A percentile compares a stretch with the other conserved stretches of the same genome.
phyloP scores from a whole-genome alignment of 2,329 filamentous ascomycete species.

The Cercospora sp. region DNA sequence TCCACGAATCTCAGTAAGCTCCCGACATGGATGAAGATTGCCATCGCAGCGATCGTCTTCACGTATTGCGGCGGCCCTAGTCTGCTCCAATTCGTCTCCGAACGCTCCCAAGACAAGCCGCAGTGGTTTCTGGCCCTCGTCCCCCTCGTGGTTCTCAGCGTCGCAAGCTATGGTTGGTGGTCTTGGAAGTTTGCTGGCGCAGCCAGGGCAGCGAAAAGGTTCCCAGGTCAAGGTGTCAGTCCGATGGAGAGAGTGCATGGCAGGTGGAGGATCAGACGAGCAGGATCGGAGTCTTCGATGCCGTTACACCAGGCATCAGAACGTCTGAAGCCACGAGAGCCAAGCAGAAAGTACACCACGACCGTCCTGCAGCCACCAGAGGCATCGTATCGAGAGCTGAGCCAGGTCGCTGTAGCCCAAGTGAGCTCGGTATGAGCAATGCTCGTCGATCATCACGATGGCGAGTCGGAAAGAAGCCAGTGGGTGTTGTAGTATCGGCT shows the following conservation, averaged over 20 bases:
- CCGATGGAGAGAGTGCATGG: slow-evolving; percentile 3
- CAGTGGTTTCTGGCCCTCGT: background rate
- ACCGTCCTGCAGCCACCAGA: background rate
- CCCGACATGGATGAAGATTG: background rate
- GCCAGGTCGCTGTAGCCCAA: background rate
- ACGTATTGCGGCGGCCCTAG: background rate
- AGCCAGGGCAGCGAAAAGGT: background rate
- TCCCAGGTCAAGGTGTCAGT: background rate
- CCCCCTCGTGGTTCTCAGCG: background rate
- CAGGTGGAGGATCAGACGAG: background rate
- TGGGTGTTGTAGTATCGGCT: background rate
- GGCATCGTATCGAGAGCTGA: background rate
- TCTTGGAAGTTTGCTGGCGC: background rate
- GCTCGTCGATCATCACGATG: background rate
- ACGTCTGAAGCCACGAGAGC: background rate
- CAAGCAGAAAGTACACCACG: background rate
- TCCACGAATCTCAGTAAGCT: background rate
- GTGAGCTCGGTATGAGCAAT: background rate
- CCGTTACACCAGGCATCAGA: background rate
- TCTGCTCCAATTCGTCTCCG: background rate
- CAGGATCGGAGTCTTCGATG: background rate
- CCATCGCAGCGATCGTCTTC: background rate
- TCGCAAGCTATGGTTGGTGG: background rate
- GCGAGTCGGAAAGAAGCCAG: background rate
- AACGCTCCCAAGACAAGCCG: background rate